Evolutionary conservation across 768 basidiomycete genomes (phyloP).

Genomic region (Pholiota microspora): DNA sequence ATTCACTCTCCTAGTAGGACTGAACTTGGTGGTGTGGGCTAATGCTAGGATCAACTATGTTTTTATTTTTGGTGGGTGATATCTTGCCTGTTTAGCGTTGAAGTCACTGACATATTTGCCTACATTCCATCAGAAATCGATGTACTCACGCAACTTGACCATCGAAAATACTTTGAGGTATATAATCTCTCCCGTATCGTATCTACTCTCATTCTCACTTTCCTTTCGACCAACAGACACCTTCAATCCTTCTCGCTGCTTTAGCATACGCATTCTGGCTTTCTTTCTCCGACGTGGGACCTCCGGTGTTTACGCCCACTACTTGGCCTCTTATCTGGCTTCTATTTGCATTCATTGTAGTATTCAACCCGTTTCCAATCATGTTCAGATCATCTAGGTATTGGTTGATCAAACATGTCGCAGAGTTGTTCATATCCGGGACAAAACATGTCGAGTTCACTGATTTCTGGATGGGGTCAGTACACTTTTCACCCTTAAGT

Average conservation of each 20-base stretch:
- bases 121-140: constrained; percentile 55
- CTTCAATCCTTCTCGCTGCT: constrained; percentile 72
- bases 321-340: constrained; percentile 87
- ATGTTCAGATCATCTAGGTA: constrained; percentile 63
- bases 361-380: constrained; percentile 78
- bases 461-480: constrained; percentile 89
- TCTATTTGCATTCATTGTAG: constrained; percentile 48
- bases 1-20: constrained; percentile 72
- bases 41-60: constrained; percentile 82
- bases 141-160: constrained; percentile 67
- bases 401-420: constrained; percentile 74
- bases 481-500: constrained; percentile 6
- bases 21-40: constrained; percentile 83
- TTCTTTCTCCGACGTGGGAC: constrained; percentile 67
- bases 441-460: constrained; percentile 77
- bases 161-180: constrained; percentile 68
- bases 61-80: constrained; percentile 81
- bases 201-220: not conserved
- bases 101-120: not conserved
- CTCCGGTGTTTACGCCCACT: constrained; percentile 54
- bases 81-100: constrained; percentile 12
- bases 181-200: not conserved
- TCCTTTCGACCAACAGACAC: constrained; percentile 47
- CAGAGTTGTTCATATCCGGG: constrained; percentile 68
- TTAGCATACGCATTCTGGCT: constrained; percentile 84